Conservation (phyloP, 345 rosid species). For the Anacardium occidentale region DNA sequence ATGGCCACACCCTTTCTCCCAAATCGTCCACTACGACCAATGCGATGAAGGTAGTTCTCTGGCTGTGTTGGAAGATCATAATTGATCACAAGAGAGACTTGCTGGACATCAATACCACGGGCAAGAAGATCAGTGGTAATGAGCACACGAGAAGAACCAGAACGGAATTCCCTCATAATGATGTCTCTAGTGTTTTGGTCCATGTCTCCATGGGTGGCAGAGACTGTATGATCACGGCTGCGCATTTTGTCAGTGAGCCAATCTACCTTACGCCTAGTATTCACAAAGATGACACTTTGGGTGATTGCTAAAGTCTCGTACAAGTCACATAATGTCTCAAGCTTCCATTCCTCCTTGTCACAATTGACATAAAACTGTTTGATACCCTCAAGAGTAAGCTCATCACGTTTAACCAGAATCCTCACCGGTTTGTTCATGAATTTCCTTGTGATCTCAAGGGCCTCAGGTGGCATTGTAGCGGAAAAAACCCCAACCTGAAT, state of each 20-base stretch:
- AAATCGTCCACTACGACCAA: slow-evolving; percentile 53
- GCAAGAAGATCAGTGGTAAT: slow-evolving; percentile 59
- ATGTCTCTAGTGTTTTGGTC: slow-evolving; percentile 43
- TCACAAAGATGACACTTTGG: slow-evolving; percentile 47
- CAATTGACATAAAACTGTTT: slow-evolving; percentile 38
- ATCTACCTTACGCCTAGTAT: slow-evolving; percentile 46
- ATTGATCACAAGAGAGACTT: slow-evolving; percentile 52
- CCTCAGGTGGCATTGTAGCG: slow-evolving; percentile 55
- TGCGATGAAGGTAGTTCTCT: slow-evolving; percentile 55
- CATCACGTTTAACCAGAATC: slow-evolving; percentile 51
- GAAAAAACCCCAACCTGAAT: slow-evolving; percentile 54
- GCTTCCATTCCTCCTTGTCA: slow-evolving; percentile 42
- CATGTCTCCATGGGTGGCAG: slow-evolving; percentile 37
- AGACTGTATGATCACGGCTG: slow-evolving; percentile 37
- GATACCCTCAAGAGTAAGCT: slow-evolving; percentile 49
- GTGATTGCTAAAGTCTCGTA: slow-evolving; percentile 46
- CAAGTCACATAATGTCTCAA: slow-evolving; percentile 41
- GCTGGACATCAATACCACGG: slow-evolving; percentile 59
- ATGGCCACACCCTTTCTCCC: slow-evolving; percentile 53
- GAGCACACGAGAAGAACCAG: slow-evolving; percentile 51
- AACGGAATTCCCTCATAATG: slow-evolving; percentile 38
- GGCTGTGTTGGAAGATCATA: slow-evolving; percentile 57
- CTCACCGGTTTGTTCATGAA: slow-evolving; percentile 51
- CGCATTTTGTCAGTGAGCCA: slow-evolving; percentile 49
- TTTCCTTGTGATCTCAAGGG: slow-evolving; percentile 53